A percentile compares a stretch with the other conserved stretches of the same genome.
Evolutionary conservation across 495 filamentous ascomycete species (phyloP).

Genomic region (Opeltia flavorubescens): DNA sequence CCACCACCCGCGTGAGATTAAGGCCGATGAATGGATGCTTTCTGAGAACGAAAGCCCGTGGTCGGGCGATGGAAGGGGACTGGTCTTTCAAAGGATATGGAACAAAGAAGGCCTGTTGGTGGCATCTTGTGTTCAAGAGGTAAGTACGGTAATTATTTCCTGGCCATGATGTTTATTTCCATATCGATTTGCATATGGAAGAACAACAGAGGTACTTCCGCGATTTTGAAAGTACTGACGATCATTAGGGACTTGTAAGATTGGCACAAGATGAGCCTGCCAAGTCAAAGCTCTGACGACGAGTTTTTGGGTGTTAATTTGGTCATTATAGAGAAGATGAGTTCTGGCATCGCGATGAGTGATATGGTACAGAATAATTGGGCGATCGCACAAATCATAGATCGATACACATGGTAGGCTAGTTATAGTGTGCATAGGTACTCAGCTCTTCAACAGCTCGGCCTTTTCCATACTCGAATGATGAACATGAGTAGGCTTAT

Average conservation of each 20-base stretch:
- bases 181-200: too few relatives aligned
- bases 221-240: too few relatives aligned
- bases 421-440: too few relatives aligned
- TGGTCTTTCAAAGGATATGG: slow-evolving; percentile 82
- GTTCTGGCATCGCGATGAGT: background rate
- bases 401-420: too few relatives aligned
- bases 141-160: slow-evolving; percentile 5
- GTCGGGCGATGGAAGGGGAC: slow-evolving; percentile 75
- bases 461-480: too few relatives aligned
- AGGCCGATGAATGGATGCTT: slow-evolving; percentile 89
- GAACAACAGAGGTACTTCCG: too few relatives aligned
- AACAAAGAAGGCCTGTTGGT: slow-evolving; percentile 67
- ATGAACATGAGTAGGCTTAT: too few relatives aligned
- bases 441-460: too few relatives aligned
- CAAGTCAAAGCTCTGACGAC: background rate
- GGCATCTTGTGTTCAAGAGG: slow-evolving; percentile 78
- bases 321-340: too few relatives aligned
- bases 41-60: slow-evolving; percentile 89
- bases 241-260: background rate
- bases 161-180: background rate
- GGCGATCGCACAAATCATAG: too few relatives aligned
- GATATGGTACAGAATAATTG: background rate
- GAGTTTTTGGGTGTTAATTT: too few relatives aligned
- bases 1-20: slow-evolving; percentile 65
- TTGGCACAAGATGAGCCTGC: background rate